phyloP scores from a whole-genome alignment of 176 grass and related monocot species.

The Alloteropsis semialata region DNA sequence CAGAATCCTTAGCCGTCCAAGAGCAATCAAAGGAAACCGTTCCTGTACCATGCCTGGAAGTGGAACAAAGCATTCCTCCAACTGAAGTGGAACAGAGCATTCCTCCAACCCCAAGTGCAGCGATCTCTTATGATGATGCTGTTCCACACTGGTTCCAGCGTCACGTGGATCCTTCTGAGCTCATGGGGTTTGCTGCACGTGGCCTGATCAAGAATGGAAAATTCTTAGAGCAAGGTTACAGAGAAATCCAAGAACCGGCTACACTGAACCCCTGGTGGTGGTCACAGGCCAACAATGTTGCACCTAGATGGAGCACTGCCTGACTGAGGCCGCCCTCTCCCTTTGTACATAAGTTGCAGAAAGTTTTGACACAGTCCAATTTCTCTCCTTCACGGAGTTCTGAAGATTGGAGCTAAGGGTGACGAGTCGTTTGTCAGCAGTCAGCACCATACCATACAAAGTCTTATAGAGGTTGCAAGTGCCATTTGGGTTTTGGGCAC shows the following conservation, averaged over 20 bases:
- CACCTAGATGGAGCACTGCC: constrained; percentile 23
- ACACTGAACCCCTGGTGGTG: constrained; percentile 30
- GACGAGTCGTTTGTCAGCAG: no score
- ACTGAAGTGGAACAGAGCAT: not conserved
- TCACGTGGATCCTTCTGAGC: constrained; percentile 56
- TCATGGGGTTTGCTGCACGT: constrained; percentile 80
- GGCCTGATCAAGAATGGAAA: constrained; percentile 67
- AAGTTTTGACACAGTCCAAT: constrained; percentile 11
- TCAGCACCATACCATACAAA: not conserved
- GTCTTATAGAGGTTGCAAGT: not conserved
- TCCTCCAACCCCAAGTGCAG: not conserved
- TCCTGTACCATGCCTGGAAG: not conserved
- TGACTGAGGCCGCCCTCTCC: not conserved
- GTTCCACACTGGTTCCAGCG: constrained; percentile 52
- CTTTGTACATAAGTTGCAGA: constrained; percentile 16
- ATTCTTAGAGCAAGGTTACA: constrained; percentile 40
- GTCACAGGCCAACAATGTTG: constrained; percentile 8
- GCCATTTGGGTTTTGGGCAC: not conserved
- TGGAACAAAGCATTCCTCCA: not conserved
- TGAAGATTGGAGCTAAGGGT: not conserved
- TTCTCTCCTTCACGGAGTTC: not conserved
- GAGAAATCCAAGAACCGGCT: not conserved
- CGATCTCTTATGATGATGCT: not conserved
- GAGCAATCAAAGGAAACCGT: constrained; percentile 16
- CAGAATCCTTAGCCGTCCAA: constrained; percentile 25